Evolutionary conservation across 441 rosid species (phyloP), one percentile per base, ranked within the genome.

Genomic region (Monsonia emarginata): DNA sequence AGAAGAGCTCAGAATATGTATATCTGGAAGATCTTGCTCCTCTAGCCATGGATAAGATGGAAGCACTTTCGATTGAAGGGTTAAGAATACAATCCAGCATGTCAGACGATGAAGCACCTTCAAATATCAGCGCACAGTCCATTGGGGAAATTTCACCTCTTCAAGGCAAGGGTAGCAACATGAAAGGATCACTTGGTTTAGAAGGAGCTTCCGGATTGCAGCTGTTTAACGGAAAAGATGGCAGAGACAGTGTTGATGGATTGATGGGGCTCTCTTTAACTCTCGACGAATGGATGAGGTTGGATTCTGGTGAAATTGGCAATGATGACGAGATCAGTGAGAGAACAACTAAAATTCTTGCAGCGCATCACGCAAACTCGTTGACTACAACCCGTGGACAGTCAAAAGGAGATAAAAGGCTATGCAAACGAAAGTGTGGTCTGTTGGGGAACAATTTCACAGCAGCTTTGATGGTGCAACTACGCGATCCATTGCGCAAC

Each of bases 11-110:
- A 4, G 92, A 93, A 54, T 88, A 85, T 74, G 96, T 88, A 65
- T 84, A 90, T 71, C 86, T 93, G 22, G 96, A 93, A 76, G 96
- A 90, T 72, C 87, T 93, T 66, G 97, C 96, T 66, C 98, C 97
- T 67, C 76, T 90, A 80, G 98, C 97, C 61, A 83, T 90, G 94
- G 88, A 90, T 71, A 91, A 93, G 87, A 90, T 90, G 65, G 98
- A 88, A 86, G 97, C 95, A 34, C 95, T 93, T 67, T 87, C 95
- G 27, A 81, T 93, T 69, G 97, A 90, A 77, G 98, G 98, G 54
- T 77, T 93, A 78, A 86, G 90, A 79, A 83, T 88, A 73, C 97
- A 93, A 69, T 86, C 92, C 50, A 95, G 95, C 71, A 81, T 85
- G 92, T 82, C 86, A 38, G 88, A 80, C 4, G 84, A 70, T 65